Percentiles rank a stretch among this genome's conserved stretches.
Evolutionary conservation across 2,329 filamentous ascomycete genomes (phyloP).

Genomic region (Emmonsia crescens): DNA sequence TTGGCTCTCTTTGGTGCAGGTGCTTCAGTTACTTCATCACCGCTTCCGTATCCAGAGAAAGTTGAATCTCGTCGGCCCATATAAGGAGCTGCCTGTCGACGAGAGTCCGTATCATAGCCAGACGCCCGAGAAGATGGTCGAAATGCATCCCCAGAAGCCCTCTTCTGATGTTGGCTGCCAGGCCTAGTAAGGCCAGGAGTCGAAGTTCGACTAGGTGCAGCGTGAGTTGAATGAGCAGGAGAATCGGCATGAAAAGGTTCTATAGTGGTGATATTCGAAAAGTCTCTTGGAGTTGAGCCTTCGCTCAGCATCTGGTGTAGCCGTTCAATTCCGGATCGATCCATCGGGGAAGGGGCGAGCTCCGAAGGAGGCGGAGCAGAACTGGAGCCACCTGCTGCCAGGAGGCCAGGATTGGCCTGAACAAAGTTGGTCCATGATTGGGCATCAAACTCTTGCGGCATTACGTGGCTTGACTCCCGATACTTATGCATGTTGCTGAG

Average conservation of each 20-base stretch:
- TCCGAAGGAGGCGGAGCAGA: slow-evolving; percentile 17
- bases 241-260: slow-evolving; percentile 28
- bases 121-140: slow-evolving; percentile 52
- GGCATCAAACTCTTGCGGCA: slow-evolving; percentile 53
- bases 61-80: slow-evolving; percentile 27
- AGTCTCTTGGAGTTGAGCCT: slow-evolving; percentile 33
- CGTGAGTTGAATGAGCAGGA: slow-evolving; percentile 26
- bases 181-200: slow-evolving; percentile 24
- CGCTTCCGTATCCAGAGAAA: slow-evolving; percentile 56
- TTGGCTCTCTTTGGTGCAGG: slow-evolving; percentile 69
- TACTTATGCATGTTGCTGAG: slow-evolving; percentile 51
- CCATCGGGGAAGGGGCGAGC: slow-evolving; percentile 24
- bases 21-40: slow-evolving; percentile 52
- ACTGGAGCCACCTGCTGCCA: slow-evolving; percentile 17
- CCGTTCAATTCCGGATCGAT: slow-evolving; percentile 34
- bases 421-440: slow-evolving; percentile 70
- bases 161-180: slow-evolving; percentile 16
- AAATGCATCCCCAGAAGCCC: slow-evolving; percentile 36
- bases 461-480: slow-evolving; percentile 46
- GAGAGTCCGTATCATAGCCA: slow-evolving; percentile 31
- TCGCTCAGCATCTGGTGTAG: slow-evolving; percentile 37
- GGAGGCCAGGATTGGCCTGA: slow-evolving; percentile 52
- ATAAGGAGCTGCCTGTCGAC: slow-evolving; percentile 16
- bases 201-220: slow-evolving; percentile 26
- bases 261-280: slow-evolving; percentile 21